Base-by-base conservation (phyloP, 2,329 filamentous ascomycete species). In the Cercospora nicotianae region DNA sequence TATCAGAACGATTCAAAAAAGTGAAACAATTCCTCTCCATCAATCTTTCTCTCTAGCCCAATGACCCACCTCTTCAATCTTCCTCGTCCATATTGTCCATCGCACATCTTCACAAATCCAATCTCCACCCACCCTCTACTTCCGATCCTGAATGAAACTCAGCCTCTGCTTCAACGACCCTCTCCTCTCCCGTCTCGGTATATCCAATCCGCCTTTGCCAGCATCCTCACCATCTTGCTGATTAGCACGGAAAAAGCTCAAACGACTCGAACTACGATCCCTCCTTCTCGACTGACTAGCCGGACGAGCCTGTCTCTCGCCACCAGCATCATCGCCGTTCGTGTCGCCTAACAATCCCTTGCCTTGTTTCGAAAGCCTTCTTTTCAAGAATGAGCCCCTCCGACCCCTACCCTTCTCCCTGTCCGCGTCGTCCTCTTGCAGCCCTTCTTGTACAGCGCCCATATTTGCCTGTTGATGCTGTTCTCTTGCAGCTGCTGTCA, bases 111-210 rank as follows among this genome's bases (percentile, higher is more conserved):
- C 16, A 23, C 31, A 18, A 23, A 55, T 16, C 48, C 5, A 23
- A 20, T 10, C 12, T 23, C 53, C n/a, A 31, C 7, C 16, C 53
- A 58, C 26, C 53, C 3, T 7, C 53, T 59, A 59, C 31, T 23
- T 59, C 3, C 31, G 55, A 33, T 33, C 28, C 55, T 31, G 55
- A 2, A 96, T 83, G 74, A 93, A 83, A 77, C 91, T 95, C 72
- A 96, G 83, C 75, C 93, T 83, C 81, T 93, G 94, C 80, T 90
- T 88, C 72, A 96, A 87, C 13, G 45, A 63, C 7, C 64, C 65
- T 10, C 28, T 42, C 65, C 58, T 31, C 60, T 60, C 58, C 9
- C 60, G 18, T 30, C 33, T 61, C 31, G 55, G 31, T 20, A 31
- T 33, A 31, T 53, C 31, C 33, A 45, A 23, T 39, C 39, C 39